Conservation (phyloP, 1,284 basidiomycete genomes). For the Pseudozyma hubeiensis region DNA sequence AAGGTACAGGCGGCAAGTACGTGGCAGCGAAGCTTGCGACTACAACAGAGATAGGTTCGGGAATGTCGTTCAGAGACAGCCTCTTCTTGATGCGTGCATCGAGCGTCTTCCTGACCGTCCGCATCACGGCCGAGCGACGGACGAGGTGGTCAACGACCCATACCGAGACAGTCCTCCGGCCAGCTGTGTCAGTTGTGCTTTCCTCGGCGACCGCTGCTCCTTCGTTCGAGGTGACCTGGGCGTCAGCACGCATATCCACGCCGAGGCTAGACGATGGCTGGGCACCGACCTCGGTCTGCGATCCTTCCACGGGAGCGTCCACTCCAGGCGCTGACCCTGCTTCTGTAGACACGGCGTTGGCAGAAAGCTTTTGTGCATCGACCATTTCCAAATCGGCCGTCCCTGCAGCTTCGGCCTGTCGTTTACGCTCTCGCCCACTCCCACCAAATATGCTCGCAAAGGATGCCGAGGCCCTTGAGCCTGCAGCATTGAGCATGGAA, state of each 20-base stretch:
- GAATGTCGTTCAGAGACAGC: not conserved
- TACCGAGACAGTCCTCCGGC: conserved; percentile 14
- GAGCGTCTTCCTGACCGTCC: conserved; percentile 17
- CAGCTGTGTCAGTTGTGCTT: not conserved
- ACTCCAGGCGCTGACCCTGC: not conserved
- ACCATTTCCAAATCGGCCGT: conserved; percentile 9
- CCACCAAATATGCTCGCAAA: conserved; percentile 51
- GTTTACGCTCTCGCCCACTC: conserved; percentile 22
- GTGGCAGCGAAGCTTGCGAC: conserved; percentile 30
- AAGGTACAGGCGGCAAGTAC: conserved; percentile 29
- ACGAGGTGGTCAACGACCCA: conserved; percentile 32
- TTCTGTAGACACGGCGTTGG: not conserved
- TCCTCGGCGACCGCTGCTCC: not conserved
- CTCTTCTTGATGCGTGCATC: conserved; percentile 15
- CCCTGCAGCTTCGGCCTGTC: conserved; percentile 5
- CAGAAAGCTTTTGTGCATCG: conserved; percentile 10
- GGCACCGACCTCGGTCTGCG: not conserved
- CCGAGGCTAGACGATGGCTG: conserved; percentile 4
- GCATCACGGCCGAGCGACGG: conserved; percentile 23
- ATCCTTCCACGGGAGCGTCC: not conserved
- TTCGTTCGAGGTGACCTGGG: not conserved
- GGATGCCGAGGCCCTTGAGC: conserved; percentile 32
- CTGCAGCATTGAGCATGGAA: conserved; percentile 19
- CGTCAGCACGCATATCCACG: conserved; percentile 2
- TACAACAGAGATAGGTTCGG: conserved; percentile 9